These are phyloP conservation scores for Curvularia eragrostidis DNA, from an alignment of 2,329 filamentous ascomycete genomes.

Conservation along the genomic window DNA sequence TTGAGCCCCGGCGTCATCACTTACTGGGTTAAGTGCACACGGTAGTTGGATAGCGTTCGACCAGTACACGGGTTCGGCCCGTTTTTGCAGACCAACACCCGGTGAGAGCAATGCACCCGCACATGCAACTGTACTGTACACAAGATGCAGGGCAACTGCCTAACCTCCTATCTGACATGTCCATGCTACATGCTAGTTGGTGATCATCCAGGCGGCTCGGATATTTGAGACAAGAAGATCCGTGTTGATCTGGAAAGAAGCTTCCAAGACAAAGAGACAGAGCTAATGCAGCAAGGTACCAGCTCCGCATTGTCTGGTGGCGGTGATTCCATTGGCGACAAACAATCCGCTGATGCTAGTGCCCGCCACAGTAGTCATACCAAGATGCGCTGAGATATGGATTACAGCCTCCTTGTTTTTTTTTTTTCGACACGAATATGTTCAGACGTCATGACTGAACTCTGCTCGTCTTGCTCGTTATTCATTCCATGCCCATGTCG, in stretches of 20 bases:
- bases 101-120: not conserved
- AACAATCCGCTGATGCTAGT: not conserved
- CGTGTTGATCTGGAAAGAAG: not conserved
- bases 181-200: not conserved
- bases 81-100: not conserved
- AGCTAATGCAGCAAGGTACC: not conserved
- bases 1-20: not conserved
- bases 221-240: not conserved
- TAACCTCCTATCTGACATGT: not conserved
- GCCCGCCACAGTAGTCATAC: not conserved
- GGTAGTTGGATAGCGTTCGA: not conserved
- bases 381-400: not conserved
- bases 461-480: not conserved
- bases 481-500: not conserved
- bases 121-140: not conserved
- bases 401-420: not conserved
- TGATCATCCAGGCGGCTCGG: not conserved
- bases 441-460: not conserved
- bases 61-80: constrained; percentile 3
- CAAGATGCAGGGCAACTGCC: not conserved
- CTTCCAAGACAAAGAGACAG: not conserved
- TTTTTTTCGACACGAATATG: not conserved
- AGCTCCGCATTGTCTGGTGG: not conserved
- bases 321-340: not conserved
- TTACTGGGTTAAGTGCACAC: not conserved